phyloP scores from a whole-genome alignment of 176 grass and related monocot genomes.

The Bothriochloa decipiens region DNA sequence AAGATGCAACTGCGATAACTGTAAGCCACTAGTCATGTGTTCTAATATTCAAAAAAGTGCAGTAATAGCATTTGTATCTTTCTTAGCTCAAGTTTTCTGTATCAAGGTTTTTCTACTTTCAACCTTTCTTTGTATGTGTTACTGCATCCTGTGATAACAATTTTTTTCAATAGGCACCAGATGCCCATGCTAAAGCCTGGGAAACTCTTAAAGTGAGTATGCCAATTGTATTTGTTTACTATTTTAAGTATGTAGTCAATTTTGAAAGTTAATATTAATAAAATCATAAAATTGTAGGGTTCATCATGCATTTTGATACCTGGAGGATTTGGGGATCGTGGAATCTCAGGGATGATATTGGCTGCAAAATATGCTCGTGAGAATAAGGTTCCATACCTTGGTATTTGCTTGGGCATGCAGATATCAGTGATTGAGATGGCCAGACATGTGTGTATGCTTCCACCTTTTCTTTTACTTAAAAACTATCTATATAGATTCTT shows the following conservation, averaged over 20 bases:
- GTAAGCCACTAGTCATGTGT: conserved; percentile 48
- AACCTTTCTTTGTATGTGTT: neutral
- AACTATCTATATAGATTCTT: conserved; percentile 31
- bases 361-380: conserved; percentile 98
- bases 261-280: neutral
- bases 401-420: conserved; percentile 99
- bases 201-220: conserved; percentile 75
- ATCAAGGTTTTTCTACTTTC: conserved; percentile 21
- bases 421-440: conserved; percentile 98
- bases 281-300: conserved; percentile 53
- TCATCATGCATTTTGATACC: conserved; percentile 92
- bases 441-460: conserved; percentile 66
- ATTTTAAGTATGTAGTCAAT: conserved; percentile 7
- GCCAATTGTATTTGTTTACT: neutral
- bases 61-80: conserved; percentile 19
- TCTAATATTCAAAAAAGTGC: neutral
- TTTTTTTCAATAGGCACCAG: conserved; percentile 62
- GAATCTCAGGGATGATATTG: conserved; percentile 92
- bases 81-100: conserved; percentile 4
- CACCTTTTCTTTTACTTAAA: conserved; percentile 18
- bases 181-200: conserved; percentile 83
- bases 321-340: conserved; percentile 94
- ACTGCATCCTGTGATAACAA: neutral
- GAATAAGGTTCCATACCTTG: conserved; percentile 96
- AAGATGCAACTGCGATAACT: conserved; percentile 74